Conservation (phyloP, 495 filamentous ascomycete species). For the Trichoderma asperelloides region DNA sequence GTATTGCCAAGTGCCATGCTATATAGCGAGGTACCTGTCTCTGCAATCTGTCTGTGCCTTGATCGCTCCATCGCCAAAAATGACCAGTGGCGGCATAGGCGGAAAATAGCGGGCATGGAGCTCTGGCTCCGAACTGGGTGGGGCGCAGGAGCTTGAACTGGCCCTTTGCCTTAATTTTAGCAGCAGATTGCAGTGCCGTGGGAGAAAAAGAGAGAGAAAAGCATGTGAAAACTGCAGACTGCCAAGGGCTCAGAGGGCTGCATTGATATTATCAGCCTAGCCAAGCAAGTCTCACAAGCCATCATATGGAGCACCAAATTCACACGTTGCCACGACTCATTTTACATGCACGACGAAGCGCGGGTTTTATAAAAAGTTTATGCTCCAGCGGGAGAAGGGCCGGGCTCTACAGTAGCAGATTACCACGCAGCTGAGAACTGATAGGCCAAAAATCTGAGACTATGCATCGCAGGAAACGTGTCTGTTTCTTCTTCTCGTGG, state of each 20-base stretch:
- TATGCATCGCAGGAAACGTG: neutral
- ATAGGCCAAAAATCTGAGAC: neutral
- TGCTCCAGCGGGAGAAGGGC: neutral
- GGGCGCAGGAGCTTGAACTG: neutral
- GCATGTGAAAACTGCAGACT: neutral
- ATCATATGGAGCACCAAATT: neutral
- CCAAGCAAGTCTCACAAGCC: neutral
- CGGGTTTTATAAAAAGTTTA: neutral
- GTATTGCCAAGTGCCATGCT: neutral
- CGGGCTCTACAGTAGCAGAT: neutral
- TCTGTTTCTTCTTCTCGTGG: neutral
- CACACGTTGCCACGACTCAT: neutral
- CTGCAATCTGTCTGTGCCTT: neutral
- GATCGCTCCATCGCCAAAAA: neutral
- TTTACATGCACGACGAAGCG: neutral
- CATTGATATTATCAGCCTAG: neutral
- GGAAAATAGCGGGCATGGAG: neutral
- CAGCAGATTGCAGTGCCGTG: neutral
- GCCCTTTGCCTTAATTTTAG: neutral
- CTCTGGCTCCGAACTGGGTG: neutral
- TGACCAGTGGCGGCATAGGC: neutral
- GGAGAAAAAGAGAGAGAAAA: neutral
- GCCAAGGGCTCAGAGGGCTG: neutral
- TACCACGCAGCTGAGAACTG: neutral
- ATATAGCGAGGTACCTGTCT: neutral